Conservation (phyloP, 2,329 filamentous ascomycete species). For the Zymoseptoria crescenta region DNA sequence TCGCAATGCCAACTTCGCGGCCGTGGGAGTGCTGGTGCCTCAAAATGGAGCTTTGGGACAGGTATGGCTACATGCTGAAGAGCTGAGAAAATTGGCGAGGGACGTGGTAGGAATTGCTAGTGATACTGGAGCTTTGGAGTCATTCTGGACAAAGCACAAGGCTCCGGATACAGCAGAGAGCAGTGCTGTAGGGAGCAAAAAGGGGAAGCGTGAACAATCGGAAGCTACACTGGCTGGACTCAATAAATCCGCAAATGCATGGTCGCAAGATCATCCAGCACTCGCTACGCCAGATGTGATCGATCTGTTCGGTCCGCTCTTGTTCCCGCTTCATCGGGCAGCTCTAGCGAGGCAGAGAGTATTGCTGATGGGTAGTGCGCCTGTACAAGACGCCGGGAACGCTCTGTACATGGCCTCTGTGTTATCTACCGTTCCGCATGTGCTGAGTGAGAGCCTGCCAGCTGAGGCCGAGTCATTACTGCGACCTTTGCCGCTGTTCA, state of each 20-base stretch:
- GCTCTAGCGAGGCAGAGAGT: conserved; percentile 82
- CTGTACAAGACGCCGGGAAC: conserved; percentile 78
- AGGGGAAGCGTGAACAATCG: conserved; percentile 27
- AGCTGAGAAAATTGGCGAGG: conserved; percentile 65
- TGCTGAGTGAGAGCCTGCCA: conserved; percentile 62
- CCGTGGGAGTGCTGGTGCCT: conserved; percentile 84
- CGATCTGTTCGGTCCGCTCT: conserved; percentile 77
- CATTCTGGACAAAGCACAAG: conserved; percentile 68
- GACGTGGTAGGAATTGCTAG: conserved; percentile 56
- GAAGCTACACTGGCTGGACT: conserved; percentile 47
- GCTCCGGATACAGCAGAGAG: conserved; percentile 30
- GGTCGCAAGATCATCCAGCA: conserved; percentile 70
- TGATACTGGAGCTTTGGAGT: conserved; percentile 57
- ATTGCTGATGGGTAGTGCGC: conserved; percentile 75
- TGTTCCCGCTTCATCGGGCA: conserved; percentile 85
- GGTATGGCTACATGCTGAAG: conserved; percentile 79
- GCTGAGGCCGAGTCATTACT: conserved; percentile 44
- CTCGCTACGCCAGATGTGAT: conserved; percentile 71
- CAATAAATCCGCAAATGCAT: conserved; percentile 48
- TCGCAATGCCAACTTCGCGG: conserved; percentile 85
- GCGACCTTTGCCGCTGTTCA: conserved; percentile 76
- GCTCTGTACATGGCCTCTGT: conserved; percentile 91
- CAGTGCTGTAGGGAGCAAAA: conserved; percentile 23
- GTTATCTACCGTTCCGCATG: conserved; percentile 75
- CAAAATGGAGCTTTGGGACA: conserved; percentile 78